Base-by-base conservation (phyloP, 1,139 yeast genomes). In the Taiozyma onychis region DNA sequence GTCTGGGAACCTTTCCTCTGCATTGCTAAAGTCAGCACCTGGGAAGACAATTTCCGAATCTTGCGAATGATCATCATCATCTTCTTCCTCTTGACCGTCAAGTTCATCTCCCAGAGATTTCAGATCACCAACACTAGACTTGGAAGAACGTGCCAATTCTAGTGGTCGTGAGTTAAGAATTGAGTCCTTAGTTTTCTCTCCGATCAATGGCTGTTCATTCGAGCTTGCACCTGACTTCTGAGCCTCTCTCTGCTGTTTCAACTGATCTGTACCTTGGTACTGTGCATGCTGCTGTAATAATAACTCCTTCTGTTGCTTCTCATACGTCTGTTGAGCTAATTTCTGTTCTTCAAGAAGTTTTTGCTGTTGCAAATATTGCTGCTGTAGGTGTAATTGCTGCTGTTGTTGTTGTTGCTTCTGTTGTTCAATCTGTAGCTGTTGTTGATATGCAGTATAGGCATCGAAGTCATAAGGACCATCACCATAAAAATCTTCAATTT, bases 401-500 rank as follows among this genome's bases (percentile, higher is more conserved):
- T 60, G 26, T 24, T 24, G 66, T 39, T 60, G 67, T 16, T 64
- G 50, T 26, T 59, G 63, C 44, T 68, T 70, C 32, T 55, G 57
- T 28, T 57, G 61, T 24, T 57, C 59, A 1, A 66, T 32, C 44
- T 64, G 66, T 14, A 70, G 47, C 28, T 66, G 66, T 21, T 63
- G 64, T 50, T 70, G 74, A 47, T 68, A 69, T 43, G 57, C 54
- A 3, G 68, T 59, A 49, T 69, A 71, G 16, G 63, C 66, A 9
- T 67, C 68, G 49, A 67, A 71, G 48, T 71, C 64, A 51, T 71
- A 71, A n/a, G 71, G 65, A 2, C 76, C 77, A 34, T 54, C 43
- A 2, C 64, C 66, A 55, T 68, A 71, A 35, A 63, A 61, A 54
- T 73, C 77, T 41, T 60, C 54, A 28, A 79, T 76, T 2, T 95